Evolutionary conservation across 345 rosid genomes (phyloP), one percentile per base, ranked within the genome.

Genomic region (Ceriops decandra): DNA sequence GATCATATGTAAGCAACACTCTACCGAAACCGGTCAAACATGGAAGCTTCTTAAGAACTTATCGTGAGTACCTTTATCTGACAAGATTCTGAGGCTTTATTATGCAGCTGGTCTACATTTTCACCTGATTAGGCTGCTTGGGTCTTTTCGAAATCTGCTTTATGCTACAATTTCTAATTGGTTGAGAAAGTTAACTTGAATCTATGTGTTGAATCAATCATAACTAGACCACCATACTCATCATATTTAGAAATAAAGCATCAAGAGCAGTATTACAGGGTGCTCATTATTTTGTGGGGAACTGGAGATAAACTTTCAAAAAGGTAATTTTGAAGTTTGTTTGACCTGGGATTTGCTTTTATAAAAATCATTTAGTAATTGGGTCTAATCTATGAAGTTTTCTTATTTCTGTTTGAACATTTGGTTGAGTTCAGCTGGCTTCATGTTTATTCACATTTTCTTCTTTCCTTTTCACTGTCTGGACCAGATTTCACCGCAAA

Each of bases 41-140:
- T 95, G 99, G 97, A 95, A 91, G 86, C 91, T 89, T 52, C 83
- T 82, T 79, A 91, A 86, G 82, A 81, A 74, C 13, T 81, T 95
- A 75, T 87, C 79, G 99, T 95, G 80, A 88, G 89, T 70, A 35
- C 33, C 66, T 36, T 71, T 54, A 46, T 72, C 64, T 63, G 42
- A 56, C 36, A 68, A 11, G 17, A 4, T 64, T 49, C 31, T 22
- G 60, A 36, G 66, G 72, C 63, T 71, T 74, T 60, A 52, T 57
- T 57, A 21, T 51, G 69, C 51, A 57, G 47, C 64, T 31, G 20
- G 60, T 17, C 42, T 28, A 53, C 20, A 4, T 27, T 19, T 16
- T n/a, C 11, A 19, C 66, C 24, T 19, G 21, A 38, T 26, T 20
- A 6, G 15, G 10, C 5, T 31, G 5, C 5, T 70, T 13, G n/a